These are phyloP conservation scores for Rhamnella rubrinervis DNA, from an alignment of 331 rosid species.

Conservation along the genomic window DNA sequence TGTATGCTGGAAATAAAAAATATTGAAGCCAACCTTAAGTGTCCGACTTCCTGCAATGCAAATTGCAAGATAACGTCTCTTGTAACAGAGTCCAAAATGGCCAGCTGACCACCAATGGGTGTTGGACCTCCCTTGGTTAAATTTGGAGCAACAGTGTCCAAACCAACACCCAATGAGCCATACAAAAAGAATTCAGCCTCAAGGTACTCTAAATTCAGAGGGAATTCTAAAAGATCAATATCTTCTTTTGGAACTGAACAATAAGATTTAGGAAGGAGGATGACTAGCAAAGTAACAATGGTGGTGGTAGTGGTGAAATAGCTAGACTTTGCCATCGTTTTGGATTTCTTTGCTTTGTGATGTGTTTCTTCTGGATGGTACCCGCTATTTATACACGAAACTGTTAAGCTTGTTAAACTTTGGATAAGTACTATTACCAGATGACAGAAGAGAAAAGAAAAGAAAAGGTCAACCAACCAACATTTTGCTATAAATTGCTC, in stretches of 20 bases:
- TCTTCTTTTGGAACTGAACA: constrained; percentile 24
- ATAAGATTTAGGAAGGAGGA: too few relatives aligned
- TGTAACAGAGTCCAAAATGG: constrained; percentile 25
- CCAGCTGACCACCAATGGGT: constrained; percentile 63
- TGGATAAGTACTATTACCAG: too few relatives aligned
- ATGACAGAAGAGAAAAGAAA: too few relatives aligned
- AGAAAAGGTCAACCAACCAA: too few relatives aligned
- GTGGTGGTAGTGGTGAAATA: too few relatives aligned
- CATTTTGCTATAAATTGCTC: too few relatives aligned
- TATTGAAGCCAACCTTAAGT: constrained; percentile 48
- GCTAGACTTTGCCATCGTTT: too few relatives aligned
- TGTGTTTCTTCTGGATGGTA: too few relatives aligned
- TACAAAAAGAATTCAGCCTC: constrained; percentile 82
- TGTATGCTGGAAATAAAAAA: not conserved
- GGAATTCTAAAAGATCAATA: constrained; percentile 56
- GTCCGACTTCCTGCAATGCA: constrained; percentile 88
- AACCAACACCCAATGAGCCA: constrained; percentile 62
- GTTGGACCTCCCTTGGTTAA: constrained; percentile 57
- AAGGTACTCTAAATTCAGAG: constrained; percentile 70
- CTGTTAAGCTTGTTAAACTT: too few relatives aligned
- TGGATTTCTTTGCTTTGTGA: too few relatives aligned
- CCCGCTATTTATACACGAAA: too few relatives aligned
- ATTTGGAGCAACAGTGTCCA: constrained; percentile 55
- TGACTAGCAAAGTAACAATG: too few relatives aligned
- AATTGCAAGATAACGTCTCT: constrained; percentile 61